Evolutionary conservation across 2,329 filamentous ascomycete species (phyloP).

Genomic region (Trichoderma sp.): DNA sequence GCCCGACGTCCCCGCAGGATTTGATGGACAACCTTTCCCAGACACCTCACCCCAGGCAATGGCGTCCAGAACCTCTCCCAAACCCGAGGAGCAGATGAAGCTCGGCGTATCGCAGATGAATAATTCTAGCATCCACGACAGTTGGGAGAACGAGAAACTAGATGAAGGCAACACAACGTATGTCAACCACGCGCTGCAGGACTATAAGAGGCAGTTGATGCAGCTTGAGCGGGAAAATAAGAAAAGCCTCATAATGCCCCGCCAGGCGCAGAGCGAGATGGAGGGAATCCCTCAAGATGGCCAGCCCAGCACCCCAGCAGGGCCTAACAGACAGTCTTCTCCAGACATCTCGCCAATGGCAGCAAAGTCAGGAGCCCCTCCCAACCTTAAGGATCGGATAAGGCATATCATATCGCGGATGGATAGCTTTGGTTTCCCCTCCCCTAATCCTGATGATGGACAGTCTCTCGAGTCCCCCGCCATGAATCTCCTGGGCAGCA

Average conservation of each 20-base stretch:
- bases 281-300: conserved; percentile 52
- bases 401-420: conserved; percentile 76
- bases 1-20: too few relatives aligned
- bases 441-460: conserved; percentile 67
- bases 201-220: conserved; percentile 48
- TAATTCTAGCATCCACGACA: too few relatives aligned
- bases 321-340: conserved; percentile 63
- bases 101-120: too few relatives aligned
- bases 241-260: conserved; percentile 80
- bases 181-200: too few relatives aligned
- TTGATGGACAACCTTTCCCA: too few relatives aligned
- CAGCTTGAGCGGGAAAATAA: conserved; percentile 85
- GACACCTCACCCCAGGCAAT: too few relatives aligned
- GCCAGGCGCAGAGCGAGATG: conserved; percentile 72
- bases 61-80: too few relatives aligned
- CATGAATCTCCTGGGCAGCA: conserved; percentile 63
- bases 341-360: conserved; percentile 70
- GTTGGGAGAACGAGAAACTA: too few relatives aligned
- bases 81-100: too few relatives aligned
- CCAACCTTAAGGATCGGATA: conserved; percentile 76
- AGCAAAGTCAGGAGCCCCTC: conserved; percentile 69
- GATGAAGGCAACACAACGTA: too few relatives aligned
- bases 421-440: conserved; percentile 67
- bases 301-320: conserved; percentile 50
- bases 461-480: conserved; percentile 67